phyloP scores from a whole-genome alignment of 1,284 basidiomycete species.

The Inonotus obliquus region DNA sequence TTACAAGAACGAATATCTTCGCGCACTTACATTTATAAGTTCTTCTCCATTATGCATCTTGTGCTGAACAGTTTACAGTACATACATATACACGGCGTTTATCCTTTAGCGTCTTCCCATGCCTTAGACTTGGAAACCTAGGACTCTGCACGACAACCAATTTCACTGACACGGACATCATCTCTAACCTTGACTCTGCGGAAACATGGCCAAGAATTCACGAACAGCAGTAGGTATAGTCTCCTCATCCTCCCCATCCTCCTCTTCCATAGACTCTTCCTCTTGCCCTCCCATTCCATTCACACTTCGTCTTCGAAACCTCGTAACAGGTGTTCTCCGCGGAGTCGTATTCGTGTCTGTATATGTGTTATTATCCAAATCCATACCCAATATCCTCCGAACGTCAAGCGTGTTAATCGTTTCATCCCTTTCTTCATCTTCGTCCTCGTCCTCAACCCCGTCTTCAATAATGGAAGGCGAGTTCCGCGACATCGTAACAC shows the following conservation, averaged over 20 bases:
- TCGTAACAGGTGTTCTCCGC: neutral
- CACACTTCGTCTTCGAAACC: neutral
- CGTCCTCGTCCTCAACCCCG: neutral
- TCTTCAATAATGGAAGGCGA: neutral
- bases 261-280: conserved; percentile 34
- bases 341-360: neutral
- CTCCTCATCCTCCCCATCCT: conserved; percentile 48
- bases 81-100: too few relatives aligned
- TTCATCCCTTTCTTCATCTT: neutral
- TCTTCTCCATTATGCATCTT: too few relatives aligned
- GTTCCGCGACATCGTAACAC: neutral
- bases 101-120: too few relatives aligned
- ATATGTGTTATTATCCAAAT: neutral
- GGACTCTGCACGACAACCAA: too few relatives aligned
- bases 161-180: neutral
- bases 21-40: too few relatives aligned
- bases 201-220: conserved; percentile 94
- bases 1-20: too few relatives aligned
- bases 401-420: neutral
- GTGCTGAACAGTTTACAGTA: too few relatives aligned
- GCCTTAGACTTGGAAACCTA: too few relatives aligned
- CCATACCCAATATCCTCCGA: neutral
- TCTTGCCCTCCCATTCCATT: neutral
- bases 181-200: conserved; percentile 17
- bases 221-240: conserved; percentile 75